Base-by-base conservation (phyloP, 805 yeast genomes). In the Saccharomycopsis fodiens region DNA sequence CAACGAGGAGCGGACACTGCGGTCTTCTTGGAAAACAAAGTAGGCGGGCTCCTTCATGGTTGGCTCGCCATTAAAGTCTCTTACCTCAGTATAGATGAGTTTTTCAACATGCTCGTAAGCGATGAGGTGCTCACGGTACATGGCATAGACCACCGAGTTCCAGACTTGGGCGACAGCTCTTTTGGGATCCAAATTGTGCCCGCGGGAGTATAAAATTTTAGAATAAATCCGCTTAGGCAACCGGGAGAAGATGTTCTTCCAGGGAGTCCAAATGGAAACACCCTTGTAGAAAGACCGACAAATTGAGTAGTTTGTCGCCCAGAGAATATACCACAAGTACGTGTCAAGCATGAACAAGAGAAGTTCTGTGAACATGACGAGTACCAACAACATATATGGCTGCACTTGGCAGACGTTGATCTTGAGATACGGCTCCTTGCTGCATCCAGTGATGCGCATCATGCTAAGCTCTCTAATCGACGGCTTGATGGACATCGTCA, bases 231-330 rank as follows among this genome's bases (percentile, higher is more conserved):
- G 69, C 55, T 80, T 79, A 1, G 95, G 95, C 23, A 87, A 63
- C 41, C 88, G 67, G 3, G 86, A 74, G 58, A 82, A 85, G 25
- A 82, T 75, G 55, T 84, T 85, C 59, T 85, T 75, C 95, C 95
- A 85, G 0, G 95, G 95, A 1, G 93, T 83, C 82, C 91, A 81
- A 8, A 85, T 78, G 0, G 94, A 84, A 3, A 84, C 79, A 1
- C 95, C 95, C 50, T 80, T 69, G 35, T 81, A 77, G 52, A 81
- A 71, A 0, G 93, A 82, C 4, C 85, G 66, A 45, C 79, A 70
- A 3, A 85, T 81, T 0, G 94, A 85, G 46, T 83, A 81, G 0
- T 75, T 57, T 0, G 93, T 81, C 56, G 80, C 85, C 76, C 91
- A 82, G 34, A 85, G 70, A 47, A 85, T 85, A 55, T 84, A 85